These are phyloP conservation scores for Tetrahymena elliotti DNA, from an alignment of 73 alveolate genomes.

Conservation along the genomic window DNA sequence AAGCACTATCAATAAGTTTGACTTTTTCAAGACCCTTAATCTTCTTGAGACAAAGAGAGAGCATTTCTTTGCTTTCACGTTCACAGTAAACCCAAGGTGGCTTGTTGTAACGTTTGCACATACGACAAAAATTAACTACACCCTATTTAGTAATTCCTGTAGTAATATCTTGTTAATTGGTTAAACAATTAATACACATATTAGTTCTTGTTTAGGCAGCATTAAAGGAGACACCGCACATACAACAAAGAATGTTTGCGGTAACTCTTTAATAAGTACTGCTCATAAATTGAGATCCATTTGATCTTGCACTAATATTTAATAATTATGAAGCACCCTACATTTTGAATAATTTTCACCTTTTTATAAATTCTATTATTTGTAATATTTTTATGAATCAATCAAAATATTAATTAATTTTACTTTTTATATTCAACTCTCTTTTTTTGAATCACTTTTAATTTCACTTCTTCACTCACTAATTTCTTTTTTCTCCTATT, in stretches of 20 bases:
- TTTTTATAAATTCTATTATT: neutral
- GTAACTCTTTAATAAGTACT: neutral
- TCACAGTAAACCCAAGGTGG: conserved; percentile 91
- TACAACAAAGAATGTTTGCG: conserved; percentile 24
- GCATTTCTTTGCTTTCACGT: conserved; percentile 85
- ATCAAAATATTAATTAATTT: neutral
- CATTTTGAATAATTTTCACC: neutral
- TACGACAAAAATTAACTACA: conserved; percentile 33
- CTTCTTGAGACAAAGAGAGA: conserved; percentile 78
- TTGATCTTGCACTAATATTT: neutral
- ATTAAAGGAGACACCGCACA: conserved; percentile 31
- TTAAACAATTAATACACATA: conserved; percentile 24
- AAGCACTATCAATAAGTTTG: conserved; percentile 85
- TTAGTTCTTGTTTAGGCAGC: conserved; percentile 21
- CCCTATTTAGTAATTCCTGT: conserved; percentile 40
- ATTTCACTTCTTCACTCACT: neutral
- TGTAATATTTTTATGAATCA: neutral
- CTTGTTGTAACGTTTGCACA: conserved; percentile 56
- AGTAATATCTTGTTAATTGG: conserved; percentile 21
- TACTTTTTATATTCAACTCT: neutral
- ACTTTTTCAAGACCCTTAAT: conserved; percentile 37
- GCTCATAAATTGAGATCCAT: neutral
- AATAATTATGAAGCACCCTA: neutral
- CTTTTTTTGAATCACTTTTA: neutral
- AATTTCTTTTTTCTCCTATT: neutral